Conservation (phyloP, 2,329 filamentous ascomycete species). For the Aurifilum marmelostoma region DNA sequence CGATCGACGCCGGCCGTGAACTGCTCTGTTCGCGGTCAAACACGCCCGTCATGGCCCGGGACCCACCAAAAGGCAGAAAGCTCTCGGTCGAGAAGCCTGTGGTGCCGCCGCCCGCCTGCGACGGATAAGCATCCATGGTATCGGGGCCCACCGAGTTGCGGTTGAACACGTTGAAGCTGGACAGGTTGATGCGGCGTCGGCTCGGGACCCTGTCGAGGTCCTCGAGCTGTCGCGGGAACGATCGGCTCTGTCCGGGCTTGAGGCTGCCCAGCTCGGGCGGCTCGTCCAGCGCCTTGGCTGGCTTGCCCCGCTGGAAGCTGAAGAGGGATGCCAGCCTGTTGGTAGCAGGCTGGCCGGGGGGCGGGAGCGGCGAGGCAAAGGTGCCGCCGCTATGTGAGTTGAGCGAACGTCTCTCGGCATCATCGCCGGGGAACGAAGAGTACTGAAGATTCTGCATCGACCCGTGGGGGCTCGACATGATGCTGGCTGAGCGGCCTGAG, state of each 20-base stretch:
- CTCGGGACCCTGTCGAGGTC: slow-evolving; percentile 56
- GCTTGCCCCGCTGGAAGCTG: slow-evolving; percentile 62
- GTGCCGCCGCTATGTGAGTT: slow-evolving; percentile 38
- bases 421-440: slow-evolving; percentile 51
- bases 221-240: slow-evolving; percentile 67
- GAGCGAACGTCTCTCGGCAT: slow-evolving; percentile 49
- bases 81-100: slow-evolving; percentile 46
- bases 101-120: slow-evolving; percentile 32
- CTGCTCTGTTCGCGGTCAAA: slow-evolving; percentile 60
- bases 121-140: slow-evolving; percentile 40
- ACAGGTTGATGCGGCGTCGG: slow-evolving; percentile 62
- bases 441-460: slow-evolving; percentile 63
- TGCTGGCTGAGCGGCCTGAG: slow-evolving; percentile 61
- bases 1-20: slow-evolving; percentile 70
- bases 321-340: slow-evolving; percentile 57
- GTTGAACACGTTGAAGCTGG: slow-evolving; percentile 61
- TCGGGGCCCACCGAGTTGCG: slow-evolving; percentile 56
- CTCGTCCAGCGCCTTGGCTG: slow-evolving; percentile 62
- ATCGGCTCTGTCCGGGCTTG: slow-evolving; percentile 75
- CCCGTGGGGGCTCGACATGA: slow-evolving; percentile 64
- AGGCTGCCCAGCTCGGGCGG: slow-evolving; percentile 70
- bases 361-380: slow-evolving; percentile 46
- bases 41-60: slow-evolving; percentile 52
- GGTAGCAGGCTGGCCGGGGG: slow-evolving; percentile 38
- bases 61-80: slow-evolving; percentile 51